phyloP scores from a whole-genome alignment of 1,284 basidiomycete species.

The Takashimella tepidaria region DNA sequence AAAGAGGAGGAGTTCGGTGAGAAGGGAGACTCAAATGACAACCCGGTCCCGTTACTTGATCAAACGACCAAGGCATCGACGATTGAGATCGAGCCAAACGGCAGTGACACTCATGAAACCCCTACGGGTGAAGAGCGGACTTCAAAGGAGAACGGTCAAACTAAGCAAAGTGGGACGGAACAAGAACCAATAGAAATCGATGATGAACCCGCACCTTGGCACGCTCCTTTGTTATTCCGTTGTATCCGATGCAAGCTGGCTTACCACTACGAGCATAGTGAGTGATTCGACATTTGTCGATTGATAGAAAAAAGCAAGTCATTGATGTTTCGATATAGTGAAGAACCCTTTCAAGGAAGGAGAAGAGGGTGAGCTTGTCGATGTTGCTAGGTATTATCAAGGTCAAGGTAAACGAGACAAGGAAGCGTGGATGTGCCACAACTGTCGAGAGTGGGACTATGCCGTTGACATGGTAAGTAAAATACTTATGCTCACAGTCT shows the following conservation, averaged over 20 bases:
- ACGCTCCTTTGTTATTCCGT: constrained; percentile 59
- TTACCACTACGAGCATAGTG: constrained; percentile 67
- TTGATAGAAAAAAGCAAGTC: no score
- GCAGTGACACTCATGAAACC: no score
- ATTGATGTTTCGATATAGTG: constrained; percentile 16
- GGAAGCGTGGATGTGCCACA: constrained; percentile 67
- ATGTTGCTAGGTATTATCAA: constrained; percentile 56
- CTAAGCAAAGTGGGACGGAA: background rate
- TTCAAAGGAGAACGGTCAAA: background rate
- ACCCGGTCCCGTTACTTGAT: no score
- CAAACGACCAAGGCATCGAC: no score
- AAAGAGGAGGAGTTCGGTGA: no score
- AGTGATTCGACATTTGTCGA: constrained; percentile 6
- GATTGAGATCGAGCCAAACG: no score
- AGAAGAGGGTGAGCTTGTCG: constrained; percentile 13
- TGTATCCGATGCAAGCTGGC: constrained; percentile 73
- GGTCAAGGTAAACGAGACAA: constrained; percentile 18
- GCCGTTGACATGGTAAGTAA: constrained; percentile 59
- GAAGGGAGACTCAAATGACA: no score
- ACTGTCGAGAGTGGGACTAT: constrained; percentile 70
- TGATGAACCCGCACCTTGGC: constrained; percentile 7
- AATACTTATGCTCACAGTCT: background rate
- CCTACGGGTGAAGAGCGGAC: constrained; percentile 6
- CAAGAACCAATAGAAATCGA: constrained; percentile 12
- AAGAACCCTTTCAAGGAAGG: constrained; percentile 15